Evolutionary conservation across 179 eudicot genomes (phyloP).

Genomic region (Heliamphora ciliata): DNA sequence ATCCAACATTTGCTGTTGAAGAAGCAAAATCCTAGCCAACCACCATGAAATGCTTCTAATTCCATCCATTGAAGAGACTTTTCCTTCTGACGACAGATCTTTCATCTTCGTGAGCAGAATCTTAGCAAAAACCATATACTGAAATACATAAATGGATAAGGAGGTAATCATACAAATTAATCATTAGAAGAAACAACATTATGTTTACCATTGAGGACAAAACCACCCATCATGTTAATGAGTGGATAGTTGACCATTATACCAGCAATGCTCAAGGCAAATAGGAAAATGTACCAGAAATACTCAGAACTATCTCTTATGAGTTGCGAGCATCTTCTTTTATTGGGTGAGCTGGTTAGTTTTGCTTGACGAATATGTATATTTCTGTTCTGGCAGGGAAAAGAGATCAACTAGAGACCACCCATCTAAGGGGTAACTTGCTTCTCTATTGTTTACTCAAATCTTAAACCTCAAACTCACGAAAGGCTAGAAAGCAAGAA

Average conservation of each 20-base stretch:
- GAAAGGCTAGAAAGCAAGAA: neutral
- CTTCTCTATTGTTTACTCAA: conserved; percentile 1
- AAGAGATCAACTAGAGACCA: neutral
- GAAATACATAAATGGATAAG: conserved; percentile 19
- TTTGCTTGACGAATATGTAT: neutral
- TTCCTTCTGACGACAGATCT: conserved; percentile 45
- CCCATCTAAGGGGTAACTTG: neutral
- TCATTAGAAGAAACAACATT: neutral
- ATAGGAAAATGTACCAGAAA: neutral
- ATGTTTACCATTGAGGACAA: neutral
- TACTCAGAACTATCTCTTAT: neutral
- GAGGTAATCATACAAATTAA: neutral
- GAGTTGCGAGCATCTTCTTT: neutral
- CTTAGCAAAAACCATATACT: conserved; percentile 80
- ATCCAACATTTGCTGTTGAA: conserved; percentile 73
- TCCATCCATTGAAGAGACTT: conserved; percentile 28
- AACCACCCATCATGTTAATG: neutral
- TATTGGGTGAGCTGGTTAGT: neutral
- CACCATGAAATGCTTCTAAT: conserved; percentile 67
- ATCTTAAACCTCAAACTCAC: too few species aligned
- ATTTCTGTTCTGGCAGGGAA: neutral
- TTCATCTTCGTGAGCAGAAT: conserved; percentile 53
- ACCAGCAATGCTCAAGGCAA: neutral
- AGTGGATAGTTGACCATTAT: neutral
- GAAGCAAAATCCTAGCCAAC: conserved; percentile 61